Conservation (phyloP, 345 rosid genomes). For the Acer negundo region DNA sequence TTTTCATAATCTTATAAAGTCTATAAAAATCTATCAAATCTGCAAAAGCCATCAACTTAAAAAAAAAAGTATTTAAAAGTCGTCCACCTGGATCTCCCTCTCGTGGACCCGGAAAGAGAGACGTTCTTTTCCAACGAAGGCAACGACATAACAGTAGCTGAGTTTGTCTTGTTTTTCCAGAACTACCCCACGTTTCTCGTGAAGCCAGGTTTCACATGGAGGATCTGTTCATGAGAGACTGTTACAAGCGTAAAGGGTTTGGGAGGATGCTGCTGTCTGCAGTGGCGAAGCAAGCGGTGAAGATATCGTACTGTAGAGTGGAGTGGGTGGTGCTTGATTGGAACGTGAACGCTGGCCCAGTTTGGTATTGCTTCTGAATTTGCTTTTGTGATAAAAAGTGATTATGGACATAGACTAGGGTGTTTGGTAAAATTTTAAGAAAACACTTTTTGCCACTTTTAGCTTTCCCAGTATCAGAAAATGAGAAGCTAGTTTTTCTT, state of each 20-base stretch:
- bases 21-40: no score
- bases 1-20: no score
- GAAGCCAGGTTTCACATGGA: conserved; percentile 81
- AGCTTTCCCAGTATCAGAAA: no score
- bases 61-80: no score
- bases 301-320: conserved; percentile 85
- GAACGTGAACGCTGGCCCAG: conserved; percentile 84
- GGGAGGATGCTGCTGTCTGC: conserved; percentile 76
- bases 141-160: conserved; percentile 55
- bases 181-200: conserved; percentile 68
- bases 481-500: no score
- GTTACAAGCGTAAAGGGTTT: conserved; percentile 75
- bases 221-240: conserved; percentile 79
- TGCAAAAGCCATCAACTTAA: no score
- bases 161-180: conserved; percentile 81
- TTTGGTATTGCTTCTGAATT: no score
- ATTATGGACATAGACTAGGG: no score
- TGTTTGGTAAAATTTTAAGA: no score
- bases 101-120: conserved; percentile 56
- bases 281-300: conserved; percentile 85
- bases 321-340: conserved; percentile 93
- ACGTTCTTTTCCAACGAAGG: conserved; percentile 39
- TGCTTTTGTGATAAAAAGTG: no score
- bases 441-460: no score
- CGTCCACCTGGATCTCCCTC: conserved; percentile 47